These are phyloP conservation scores for Tagetes erecta DNA, from an alignment of 129 eudicot species.

Conservation along the genomic window DNA sequence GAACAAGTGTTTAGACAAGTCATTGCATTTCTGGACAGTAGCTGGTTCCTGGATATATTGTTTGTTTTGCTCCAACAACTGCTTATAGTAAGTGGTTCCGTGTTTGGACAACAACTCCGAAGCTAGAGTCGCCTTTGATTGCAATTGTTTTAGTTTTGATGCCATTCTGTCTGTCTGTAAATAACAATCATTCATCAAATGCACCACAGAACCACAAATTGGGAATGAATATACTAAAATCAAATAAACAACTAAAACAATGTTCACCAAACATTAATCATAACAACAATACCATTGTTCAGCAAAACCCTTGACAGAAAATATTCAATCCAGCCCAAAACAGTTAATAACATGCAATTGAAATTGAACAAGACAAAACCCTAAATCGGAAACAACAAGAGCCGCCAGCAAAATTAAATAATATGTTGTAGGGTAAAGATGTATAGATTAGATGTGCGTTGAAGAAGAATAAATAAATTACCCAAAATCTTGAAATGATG, in stretches of 20 bases:
- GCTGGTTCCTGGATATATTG: conserved; percentile 73
- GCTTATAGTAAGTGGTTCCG: conserved; percentile 77
- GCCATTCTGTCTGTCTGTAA: conserved; percentile 51
- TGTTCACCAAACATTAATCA: neutral
- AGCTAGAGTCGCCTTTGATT: conserved; percentile 63
- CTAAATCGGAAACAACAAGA: conserved; percentile 23
- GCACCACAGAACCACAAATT: neutral
- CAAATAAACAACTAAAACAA: neutral
- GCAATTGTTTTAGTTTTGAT: conserved; percentile 61
- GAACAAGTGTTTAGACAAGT: conserved; percentile 70
- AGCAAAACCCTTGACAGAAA: neutral
- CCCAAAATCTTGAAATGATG: conserved; percentile 18
- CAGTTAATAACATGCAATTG: neutral
- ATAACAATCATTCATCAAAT: conserved; percentile 6
- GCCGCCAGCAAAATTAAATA: conserved; percentile 27
- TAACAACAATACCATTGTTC: neutral
- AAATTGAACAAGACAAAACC: conserved; percentile 23
- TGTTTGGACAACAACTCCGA: conserved; percentile 56
- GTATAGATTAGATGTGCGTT: neutral
- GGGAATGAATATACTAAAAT: neutral
- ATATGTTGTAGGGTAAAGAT: conserved; percentile 5
- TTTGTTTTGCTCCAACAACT: conserved; percentile 74
- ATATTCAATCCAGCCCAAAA: conserved; percentile 19
- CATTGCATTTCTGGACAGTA: conserved; percentile 68
- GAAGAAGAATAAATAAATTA: neutral